Evolutionary conservation across 208 protist species (phyloP), one percentile per base, ranked within the genome.

Genomic region (Leishmania tropica): DNA sequence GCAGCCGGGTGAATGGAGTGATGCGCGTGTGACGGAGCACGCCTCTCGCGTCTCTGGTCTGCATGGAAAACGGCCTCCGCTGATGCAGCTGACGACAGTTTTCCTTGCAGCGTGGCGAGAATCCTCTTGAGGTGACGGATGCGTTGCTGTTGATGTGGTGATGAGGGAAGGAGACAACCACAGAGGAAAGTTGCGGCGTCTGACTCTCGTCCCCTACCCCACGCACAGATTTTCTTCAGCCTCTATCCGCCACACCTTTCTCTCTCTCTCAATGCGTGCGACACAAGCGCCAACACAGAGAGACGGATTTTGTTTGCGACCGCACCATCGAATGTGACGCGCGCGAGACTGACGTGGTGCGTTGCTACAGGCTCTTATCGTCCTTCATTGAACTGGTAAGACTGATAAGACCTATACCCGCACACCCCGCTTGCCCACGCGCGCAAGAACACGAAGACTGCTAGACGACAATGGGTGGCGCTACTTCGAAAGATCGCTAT

Each of bases 401-500:
- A 17, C 24, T 35, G 13, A 1, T 35, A 42, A 78, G 56, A 64
- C 74, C 4, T n/a, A 4, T 35, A 53, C 35, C n/a, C 3, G 19
- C 35, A 62, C 56, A 35, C 54, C 24, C 15, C 7, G 56, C 74
- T 48, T 15, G 21, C 74, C 13, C 53, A 67, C 37, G 21, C 4
- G 15, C 28, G n/a, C 51, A 76, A 17, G 45, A 13, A 31, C 3
- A 10, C 45, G 11, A 42, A 24, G 2, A 1, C 21, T 4, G 17
- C 28, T 53, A 35, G 45, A 19, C 42, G 21, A 53, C 68, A 11
- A 78, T 78, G 74, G 74, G 74, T 0, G 6, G 35, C 15, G 51
- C 54, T 64, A 67, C 54, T 21, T 65, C 72, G 42, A 85, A 81
- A 21, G 83, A 89, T 10, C 85, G 85, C 58, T 76, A 83, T 35